Percentiles rank a stretch among this genome's conserved stretches.
Conservation (phyloP, 2,329 filamentous ascomycete genomes). For the Orbilia javanica region DNA sequence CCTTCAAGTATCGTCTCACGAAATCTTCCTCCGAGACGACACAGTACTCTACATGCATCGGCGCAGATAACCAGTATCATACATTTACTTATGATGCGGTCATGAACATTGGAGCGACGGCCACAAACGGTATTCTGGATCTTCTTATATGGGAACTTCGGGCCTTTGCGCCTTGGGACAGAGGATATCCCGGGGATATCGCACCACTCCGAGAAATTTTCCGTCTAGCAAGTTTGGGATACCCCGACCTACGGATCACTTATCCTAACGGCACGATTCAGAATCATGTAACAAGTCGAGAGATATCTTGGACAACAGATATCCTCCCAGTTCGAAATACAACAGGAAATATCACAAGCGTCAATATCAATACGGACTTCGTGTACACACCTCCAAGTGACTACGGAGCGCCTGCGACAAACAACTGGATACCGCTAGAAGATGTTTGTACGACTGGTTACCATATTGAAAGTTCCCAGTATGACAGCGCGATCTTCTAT, state of each 20-base stretch:
- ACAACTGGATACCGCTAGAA: conserved; percentile 34
- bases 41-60: conserved; percentile 10
- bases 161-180: conserved; percentile 25
- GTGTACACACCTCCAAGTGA: conserved; percentile 33
- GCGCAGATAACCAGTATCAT: conserved; percentile 31
- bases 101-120: conserved; percentile 42
- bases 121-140: conserved; percentile 19
- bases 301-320: conserved; percentile 37
- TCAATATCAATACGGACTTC: conserved; percentile 37
- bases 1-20: conserved; percentile 45
- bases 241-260: conserved; percentile 30
- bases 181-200: not conserved
- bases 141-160: conserved; percentile 38
- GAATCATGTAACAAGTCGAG: conserved; percentile 25
- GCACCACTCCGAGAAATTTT: conserved; percentile 42
- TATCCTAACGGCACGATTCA: conserved; percentile 30
- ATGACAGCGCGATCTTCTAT: conserved; percentile 5
- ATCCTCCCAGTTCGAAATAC: conserved; percentile 29
- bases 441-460: conserved; percentile 26
- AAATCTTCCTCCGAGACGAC: not conserved
- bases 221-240: conserved; percentile 27
- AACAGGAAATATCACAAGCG: conserved; percentile 40
- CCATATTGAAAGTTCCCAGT: not conserved
- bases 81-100: conserved; percentile 45
- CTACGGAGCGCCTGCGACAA: conserved; percentile 35